A percentile compares a stretch with the other conserved stretches of the same genome.
Evolutionary conservation across 129 eudicot genomes (phyloP).

Genomic region (Oenanthe sinensis): DNA sequence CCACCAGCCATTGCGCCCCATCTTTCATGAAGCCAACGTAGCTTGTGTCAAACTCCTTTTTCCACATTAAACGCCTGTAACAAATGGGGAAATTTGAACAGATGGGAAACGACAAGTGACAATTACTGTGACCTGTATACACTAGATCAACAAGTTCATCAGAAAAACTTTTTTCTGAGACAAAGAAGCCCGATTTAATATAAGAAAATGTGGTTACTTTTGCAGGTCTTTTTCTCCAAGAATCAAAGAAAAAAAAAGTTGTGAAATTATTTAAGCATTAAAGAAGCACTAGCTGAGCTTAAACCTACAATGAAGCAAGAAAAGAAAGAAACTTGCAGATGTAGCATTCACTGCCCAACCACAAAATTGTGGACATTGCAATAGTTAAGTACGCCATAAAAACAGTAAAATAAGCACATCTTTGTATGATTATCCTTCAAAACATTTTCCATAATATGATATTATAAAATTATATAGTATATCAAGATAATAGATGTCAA

Average conservation of each 20-base stretch:
- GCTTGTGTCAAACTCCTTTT: conserved; percentile 57
- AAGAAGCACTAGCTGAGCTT: background rate
- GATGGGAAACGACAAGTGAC: background rate
- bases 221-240: background rate
- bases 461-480: too few species aligned
- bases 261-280: background rate
- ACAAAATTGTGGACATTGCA: too few species aligned
- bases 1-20: conserved; percentile 68
- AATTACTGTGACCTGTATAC: background rate
- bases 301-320: background rate
- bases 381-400: too few species aligned
- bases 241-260: background rate
- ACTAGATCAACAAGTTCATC: background rate
- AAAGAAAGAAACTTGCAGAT: background rate
- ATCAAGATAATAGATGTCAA: too few species aligned
- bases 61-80: conserved; percentile 55
- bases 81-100: background rate
- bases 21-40: conserved; percentile 63
- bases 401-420: too few species aligned
- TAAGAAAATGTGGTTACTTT: background rate
- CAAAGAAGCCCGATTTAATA: background rate
- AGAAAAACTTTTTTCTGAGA: too few species aligned
- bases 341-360: background rate
- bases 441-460: too few species aligned
- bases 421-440: background rate